These are phyloP conservation scores for Polytolypa hystricis DNA, from an alignment of 2,329 filamentous ascomycete genomes.

Conservation along the genomic window DNA sequence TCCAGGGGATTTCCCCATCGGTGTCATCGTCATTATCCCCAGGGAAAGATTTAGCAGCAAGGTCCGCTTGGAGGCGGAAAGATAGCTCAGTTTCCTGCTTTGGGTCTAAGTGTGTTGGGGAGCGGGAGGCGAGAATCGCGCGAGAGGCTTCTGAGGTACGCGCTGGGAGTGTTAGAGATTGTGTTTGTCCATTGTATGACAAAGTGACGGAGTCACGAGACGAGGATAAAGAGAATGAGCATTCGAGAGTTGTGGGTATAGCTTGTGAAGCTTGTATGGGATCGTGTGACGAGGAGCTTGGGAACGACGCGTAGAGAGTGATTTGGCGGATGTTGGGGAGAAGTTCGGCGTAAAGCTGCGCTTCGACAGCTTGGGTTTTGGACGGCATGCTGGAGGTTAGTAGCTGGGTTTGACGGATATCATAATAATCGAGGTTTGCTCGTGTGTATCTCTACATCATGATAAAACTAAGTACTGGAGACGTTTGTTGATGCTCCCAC, in stretches of 20 bases:
- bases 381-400: constrained; percentile 3
- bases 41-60: constrained; percentile 10
- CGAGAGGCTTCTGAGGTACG: constrained; percentile 21
- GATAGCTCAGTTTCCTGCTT: constrained; percentile 25
- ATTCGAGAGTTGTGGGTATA: background rate
- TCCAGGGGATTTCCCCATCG: constrained; percentile 28
- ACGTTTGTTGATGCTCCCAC: no score
- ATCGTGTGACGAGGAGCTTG: constrained; percentile 7
- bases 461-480: no score
- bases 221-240: background rate
- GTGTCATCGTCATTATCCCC: constrained; percentile 8
- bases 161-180: constrained; percentile 40
- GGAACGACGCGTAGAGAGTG: constrained; percentile 44
- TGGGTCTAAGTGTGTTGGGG: background rate
- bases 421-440: no score
- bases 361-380: constrained; percentile 7
- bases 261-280: background rate
- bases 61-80: constrained; percentile 43
- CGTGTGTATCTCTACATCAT: no score
- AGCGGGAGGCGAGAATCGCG: constrained; percentile 10
- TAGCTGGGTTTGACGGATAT: no score
- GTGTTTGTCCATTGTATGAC: constrained; percentile 17
- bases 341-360: constrained; percentile 48
- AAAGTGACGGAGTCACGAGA: constrained; percentile 26
- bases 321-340: constrained; percentile 50